Conservation (phyloP, 345 rosid genomes). For the Sonneratia caseolaris region DNA sequence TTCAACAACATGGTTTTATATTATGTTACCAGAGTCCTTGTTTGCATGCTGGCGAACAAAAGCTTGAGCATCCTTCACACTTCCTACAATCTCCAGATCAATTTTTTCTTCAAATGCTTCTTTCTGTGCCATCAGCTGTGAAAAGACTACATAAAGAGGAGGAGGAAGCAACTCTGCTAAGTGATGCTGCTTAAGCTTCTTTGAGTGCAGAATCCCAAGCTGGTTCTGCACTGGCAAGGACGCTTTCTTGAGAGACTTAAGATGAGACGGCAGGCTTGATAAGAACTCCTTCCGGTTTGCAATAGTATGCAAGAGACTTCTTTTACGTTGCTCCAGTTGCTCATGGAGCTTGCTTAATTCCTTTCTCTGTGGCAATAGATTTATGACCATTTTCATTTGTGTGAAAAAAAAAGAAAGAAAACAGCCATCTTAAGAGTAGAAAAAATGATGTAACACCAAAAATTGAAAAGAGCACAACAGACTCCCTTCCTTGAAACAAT, state of each 20-base stretch:
- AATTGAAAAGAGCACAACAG: neutral
- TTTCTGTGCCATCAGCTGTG: conserved; percentile 71
- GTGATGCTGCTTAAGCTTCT: conserved; percentile 72
- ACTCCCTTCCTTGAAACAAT: no score
- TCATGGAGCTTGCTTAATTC: conserved; percentile 67
- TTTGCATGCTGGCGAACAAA: conserved; percentile 67
- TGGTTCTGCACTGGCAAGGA: conserved; percentile 85
- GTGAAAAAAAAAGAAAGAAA: neutral
- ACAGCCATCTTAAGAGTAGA: neutral
- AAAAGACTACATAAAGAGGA: conserved; percentile 72
- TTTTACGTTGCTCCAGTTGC: conserved; percentile 58
- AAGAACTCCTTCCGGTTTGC: conserved; percentile 78
- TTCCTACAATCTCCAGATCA: conserved; percentile 67
- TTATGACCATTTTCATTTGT: neutral
- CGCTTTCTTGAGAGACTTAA: conserved; percentile 87
- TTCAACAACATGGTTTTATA: neutral
- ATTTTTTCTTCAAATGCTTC: conserved; percentile 79
- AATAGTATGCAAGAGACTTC: conserved; percentile 53
- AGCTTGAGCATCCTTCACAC: conserved; percentile 64
- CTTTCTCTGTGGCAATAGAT: conserved; percentile 46
- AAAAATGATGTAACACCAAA: no score
- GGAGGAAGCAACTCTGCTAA: conserved; percentile 89
- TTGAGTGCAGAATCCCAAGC: conserved; percentile 54
- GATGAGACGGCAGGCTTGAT: conserved; percentile 77
- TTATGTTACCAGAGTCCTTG: conserved; percentile 48